Conservation (phyloP, 805 yeast species). For the Danielozyma ontarioensis region DNA sequence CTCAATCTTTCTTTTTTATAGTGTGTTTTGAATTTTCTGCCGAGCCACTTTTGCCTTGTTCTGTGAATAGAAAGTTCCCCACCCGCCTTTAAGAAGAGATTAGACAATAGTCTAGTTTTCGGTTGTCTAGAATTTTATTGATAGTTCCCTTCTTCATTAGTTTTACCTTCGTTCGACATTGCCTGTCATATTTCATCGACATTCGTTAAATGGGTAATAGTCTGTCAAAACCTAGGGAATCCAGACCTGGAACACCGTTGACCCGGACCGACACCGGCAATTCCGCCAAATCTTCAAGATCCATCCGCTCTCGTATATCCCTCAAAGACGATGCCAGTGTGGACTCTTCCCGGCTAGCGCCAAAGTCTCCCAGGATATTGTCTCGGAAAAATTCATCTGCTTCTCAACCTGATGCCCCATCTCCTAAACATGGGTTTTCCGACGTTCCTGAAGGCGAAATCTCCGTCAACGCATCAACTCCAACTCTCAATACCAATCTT, state of each 20-base stretch:
- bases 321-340: constrained; percentile 18
- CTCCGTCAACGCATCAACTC: background rate
- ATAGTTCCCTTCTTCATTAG: no score
- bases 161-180: no score
- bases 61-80: no score
- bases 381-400: constrained; percentile 26
- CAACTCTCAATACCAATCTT: constrained; percentile 22
- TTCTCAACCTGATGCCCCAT: background rate
- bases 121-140: no score
- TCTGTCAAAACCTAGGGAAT: constrained; percentile 37
- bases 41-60: no score
- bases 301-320: constrained; percentile 36
- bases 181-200: no score
- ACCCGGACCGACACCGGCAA: constrained; percentile 51
- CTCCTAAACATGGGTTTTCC: no score
- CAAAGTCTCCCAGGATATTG: constrained; percentile 24
- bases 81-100: no score
- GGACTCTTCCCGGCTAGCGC: constrained; percentile 14
- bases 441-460: no score
- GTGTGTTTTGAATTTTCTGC: no score
- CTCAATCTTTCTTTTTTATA: no score
- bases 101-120: no score
- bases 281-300: constrained; percentile 44
- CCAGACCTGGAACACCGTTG: constrained; percentile 36
- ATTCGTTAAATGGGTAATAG: constrained; percentile 56